Percentiles rank a stretch among this genome's conserved stretches.
Conservation (phyloP, 1,284 basidiomycete genomes). For the Pseudozyma pruni region DNA sequence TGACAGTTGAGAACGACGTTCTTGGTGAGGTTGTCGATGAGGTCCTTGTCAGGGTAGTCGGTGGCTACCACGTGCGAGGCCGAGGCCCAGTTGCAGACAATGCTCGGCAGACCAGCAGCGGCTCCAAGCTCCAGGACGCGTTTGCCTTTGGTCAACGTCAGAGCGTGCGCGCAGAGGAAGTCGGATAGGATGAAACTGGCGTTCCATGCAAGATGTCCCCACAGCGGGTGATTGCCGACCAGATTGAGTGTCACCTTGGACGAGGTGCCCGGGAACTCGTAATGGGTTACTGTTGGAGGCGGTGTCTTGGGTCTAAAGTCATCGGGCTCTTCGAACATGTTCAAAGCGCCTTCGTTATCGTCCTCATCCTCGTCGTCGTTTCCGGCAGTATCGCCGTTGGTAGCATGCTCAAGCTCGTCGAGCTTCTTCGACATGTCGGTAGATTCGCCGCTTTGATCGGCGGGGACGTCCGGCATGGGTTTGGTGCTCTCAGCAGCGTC, state of each 20-base stretch:
- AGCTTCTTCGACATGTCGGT: slow-evolving; percentile 26
- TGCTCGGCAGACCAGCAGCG: slow-evolving; percentile 83
- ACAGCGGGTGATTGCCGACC: slow-evolving; percentile 87
- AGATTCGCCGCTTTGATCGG: slow-evolving; percentile 16
- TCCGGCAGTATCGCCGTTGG: slow-evolving; percentile 6
- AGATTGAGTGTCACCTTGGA: slow-evolving; percentile 73
- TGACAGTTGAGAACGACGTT: slow-evolving; percentile 77
- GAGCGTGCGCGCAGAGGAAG: slow-evolving; percentile 69
- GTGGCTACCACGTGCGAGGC: slow-evolving; percentile 78
- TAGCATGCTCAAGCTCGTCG: slow-evolving; percentile 24
- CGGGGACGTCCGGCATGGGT: slow-evolving; percentile 20
- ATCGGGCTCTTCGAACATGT: slow-evolving; percentile 64
- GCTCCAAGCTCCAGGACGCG: slow-evolving; percentile 89
- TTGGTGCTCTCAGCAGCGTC: slow-evolving; percentile 7
- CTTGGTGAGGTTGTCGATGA: slow-evolving; percentile 81
- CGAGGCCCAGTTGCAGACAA: slow-evolving; percentile 51
- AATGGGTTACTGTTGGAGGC: slow-evolving; percentile 54
- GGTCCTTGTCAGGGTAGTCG: slow-evolving; percentile 85
- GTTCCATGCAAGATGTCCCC: slow-evolving; percentile 87
- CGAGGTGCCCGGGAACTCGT: slow-evolving; percentile 41
- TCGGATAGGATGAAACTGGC: slow-evolving; percentile 68
- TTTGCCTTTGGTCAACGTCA: slow-evolving; percentile 68
- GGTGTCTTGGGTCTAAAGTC: slow-evolving; percentile 64
- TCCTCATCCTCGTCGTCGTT: slow-evolving; percentile 13
- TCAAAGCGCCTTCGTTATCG: slow-evolving; percentile 27